Base-by-base conservation (phyloP, 345 rosid genomes). In the Aquilaria sinensis region DNA sequence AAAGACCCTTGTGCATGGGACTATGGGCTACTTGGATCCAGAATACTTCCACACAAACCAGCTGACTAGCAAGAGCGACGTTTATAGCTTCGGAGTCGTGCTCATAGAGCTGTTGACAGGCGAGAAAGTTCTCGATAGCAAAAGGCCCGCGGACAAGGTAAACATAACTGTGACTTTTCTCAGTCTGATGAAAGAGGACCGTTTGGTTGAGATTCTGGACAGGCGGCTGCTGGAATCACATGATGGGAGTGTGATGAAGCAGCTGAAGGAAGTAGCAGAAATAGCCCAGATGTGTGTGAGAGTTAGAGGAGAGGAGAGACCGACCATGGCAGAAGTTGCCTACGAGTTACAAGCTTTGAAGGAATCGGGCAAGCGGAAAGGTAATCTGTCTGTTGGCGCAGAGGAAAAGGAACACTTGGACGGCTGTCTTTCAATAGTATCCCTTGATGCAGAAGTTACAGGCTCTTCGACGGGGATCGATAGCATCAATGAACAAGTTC, bases 321-420 rank as follows among this genome's bases (percentile, higher is more conserved):
- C 87, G 7, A 51, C 68, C 33, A 83, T 78, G 85, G 78, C 65
- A 60, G 63, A 83, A 49, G 80, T 71, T 11, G 54, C 53, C 0
- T 10, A 47, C 54, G 80, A 77, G 45, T 68, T 83, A 34, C 75
- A 72, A 61, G 67, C 23, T 30, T 9, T 57, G 48, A 50, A 49
- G 47, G 54, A 33, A 52, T 64, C 47, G 52, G 31, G 8, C 0
- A 72, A 63, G 47, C 75, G 30, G 2, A 41, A 41, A 37, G 10
- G 31, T 9, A 41, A 37, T 10, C 45, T 41, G 13, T 12, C 16
- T 0, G 43, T 7, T 37, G 43, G 4, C 7, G 49, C 1, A 9
- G 61, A 33, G 45, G 61, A 57, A 9, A 7, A 49, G 0, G 61
- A 57, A 4, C 5, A 57, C 30, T 57, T 57, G 51, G 31, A 4